phyloP scores from a whole-genome alignment of 1,284 basidiomycete genomes.

The Athelia sp. region DNA sequence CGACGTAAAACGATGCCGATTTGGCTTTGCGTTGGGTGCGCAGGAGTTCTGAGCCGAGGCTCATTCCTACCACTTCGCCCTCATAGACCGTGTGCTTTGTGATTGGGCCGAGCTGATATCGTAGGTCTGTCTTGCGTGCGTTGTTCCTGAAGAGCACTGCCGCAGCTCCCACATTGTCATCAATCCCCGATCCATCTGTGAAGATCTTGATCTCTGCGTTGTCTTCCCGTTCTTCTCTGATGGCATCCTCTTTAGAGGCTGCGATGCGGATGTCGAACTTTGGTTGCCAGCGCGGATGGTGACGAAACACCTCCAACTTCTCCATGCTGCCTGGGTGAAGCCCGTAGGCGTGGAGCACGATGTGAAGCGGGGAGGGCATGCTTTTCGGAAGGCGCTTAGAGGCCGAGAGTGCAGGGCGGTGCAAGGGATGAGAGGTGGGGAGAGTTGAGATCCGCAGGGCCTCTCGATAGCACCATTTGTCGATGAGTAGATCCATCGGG shows the following conservation, averaged over 20 bases:
- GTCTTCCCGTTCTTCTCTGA: conserved; percentile 7
- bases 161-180: conserved; percentile 20
- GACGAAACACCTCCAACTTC: conserved; percentile 1
- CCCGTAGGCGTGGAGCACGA: conserved; percentile 11
- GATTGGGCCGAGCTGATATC: conserved; percentile 16
- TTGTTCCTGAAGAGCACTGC: conserved; percentile 16
- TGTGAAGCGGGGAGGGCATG: conserved; percentile 13
- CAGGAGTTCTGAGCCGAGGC: too few relatives aligned
- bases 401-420: conserved; percentile 7
- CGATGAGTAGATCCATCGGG: conserved; percentile 16
- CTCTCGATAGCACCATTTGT: conserved; percentile 18
- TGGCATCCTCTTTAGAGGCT: conserved; percentile 4
- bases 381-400: conserved; percentile 5
- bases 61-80: too few relatives aligned
- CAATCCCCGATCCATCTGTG: conserved; percentile 23
- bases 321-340: conserved; percentile 13
- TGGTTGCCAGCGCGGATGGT: background rate
- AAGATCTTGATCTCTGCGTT: conserved; percentile 17
- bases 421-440: conserved; percentile 25
- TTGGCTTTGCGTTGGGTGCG: too few relatives aligned
- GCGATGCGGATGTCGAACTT: conserved; percentile 1
- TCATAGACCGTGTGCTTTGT: too few relatives aligned
- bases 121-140: background rate
- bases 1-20: too few relatives aligned
- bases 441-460: conserved; percentile 25